phyloP scores from a whole-genome alignment of 2,329 filamentous ascomycete species.

The Botrytis sinoallii region DNA sequence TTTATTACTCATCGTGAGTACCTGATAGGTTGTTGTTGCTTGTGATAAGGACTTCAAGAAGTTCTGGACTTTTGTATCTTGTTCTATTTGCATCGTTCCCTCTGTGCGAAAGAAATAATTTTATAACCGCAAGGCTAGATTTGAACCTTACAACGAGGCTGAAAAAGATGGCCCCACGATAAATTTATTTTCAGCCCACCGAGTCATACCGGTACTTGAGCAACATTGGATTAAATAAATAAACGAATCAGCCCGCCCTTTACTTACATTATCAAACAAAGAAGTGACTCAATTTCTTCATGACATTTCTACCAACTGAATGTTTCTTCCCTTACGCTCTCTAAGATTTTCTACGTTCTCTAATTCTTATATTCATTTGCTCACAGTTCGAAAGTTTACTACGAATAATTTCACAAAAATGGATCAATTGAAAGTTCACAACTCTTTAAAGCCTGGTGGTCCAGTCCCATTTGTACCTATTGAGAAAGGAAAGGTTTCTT shows the following conservation, averaged over 20 bases:
- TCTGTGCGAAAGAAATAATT: constrained; percentile 14
- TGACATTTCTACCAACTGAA: constrained; percentile 21
- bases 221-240: not conserved
- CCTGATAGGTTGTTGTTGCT: not conserved
- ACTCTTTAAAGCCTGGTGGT: constrained; percentile 34
- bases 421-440: constrained; percentile 36
- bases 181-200: constrained; percentile 4
- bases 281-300: constrained; percentile 20
- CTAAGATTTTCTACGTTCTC: constrained; percentile 4
- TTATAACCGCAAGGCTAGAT: not conserved
- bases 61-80: constrained; percentile 10
- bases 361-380: constrained; percentile 18
- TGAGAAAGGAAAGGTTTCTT: constrained; percentile 43
- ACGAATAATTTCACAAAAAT: constrained; percentile 21
- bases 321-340: constrained; percentile 22
- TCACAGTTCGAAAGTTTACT: constrained; percentile 20
- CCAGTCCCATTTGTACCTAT: constrained; percentile 31
- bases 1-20: constrained; percentile 29
- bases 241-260: not conserved
- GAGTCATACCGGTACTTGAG: not conserved
- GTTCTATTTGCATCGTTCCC: constrained; percentile 12
- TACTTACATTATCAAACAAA: constrained; percentile 14
- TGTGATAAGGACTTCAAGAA: constrained; percentile 1
- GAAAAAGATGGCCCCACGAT: not conserved
- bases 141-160: not conserved